A percentile compares a stretch with the other conserved stretches of the same genome.
phyloP scores from a whole-genome alignment of 2,329 filamentous ascomycete genomes.

The Davidsoniella virescens region DNA sequence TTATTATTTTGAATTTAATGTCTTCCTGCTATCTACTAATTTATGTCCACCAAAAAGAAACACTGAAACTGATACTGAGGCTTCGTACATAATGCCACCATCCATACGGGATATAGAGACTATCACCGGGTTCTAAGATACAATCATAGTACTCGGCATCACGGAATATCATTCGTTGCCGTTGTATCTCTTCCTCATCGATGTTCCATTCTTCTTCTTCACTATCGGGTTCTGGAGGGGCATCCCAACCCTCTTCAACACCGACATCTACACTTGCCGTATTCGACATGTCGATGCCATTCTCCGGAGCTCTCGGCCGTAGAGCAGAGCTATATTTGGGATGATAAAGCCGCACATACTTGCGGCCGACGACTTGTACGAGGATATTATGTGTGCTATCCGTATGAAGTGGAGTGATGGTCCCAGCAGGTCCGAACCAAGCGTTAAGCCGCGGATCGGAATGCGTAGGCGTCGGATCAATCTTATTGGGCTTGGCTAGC shows the following conservation, averaged over 20 bases:
- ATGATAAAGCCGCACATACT: constrained; percentile 80
- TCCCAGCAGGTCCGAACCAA: constrained; percentile 80
- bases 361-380: constrained; percentile 73
- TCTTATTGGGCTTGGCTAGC: constrained; percentile 25
- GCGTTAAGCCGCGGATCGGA: constrained; percentile 59
- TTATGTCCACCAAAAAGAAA: constrained; percentile 89
- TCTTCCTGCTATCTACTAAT: background rate
- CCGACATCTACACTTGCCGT: constrained; percentile 69
- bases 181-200: constrained; percentile 21
- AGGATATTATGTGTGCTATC: constrained; percentile 91
- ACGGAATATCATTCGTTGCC: constrained; percentile 31
- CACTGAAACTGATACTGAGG: constrained; percentile 74
- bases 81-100: constrained; percentile 98
- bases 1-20: background rate
- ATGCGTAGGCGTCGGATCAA: constrained; percentile 26
- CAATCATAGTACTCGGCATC: constrained; percentile 55
- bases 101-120: constrained; percentile 74
- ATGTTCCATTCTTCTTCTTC: constrained; percentile 13
- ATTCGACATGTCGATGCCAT: constrained; percentile 80
- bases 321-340: constrained; percentile 44
- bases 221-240: constrained; percentile 3
- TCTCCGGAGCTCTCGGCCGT: constrained; percentile 44
- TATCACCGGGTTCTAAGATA: constrained; percentile 66
- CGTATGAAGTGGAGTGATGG: constrained; percentile 83
- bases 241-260: constrained; percentile 45